Evolutionary conservation across 305 asterid genomes (phyloP), one percentile per base, ranked within the genome.

Genomic region (Plantago lanceolata): DNA sequence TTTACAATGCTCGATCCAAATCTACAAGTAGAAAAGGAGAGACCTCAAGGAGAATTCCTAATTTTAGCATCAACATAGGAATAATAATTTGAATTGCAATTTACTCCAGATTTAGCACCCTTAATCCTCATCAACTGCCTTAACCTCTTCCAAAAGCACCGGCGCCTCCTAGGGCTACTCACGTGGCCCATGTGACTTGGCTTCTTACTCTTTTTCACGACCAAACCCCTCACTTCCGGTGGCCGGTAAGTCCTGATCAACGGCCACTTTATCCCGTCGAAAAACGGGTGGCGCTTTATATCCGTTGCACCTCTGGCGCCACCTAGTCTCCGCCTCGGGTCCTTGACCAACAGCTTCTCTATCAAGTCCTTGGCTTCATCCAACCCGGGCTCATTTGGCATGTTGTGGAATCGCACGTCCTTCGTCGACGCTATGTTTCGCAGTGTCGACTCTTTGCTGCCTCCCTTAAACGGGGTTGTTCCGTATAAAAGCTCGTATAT

Each of bases 241-340:
- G 94, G 84, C 74, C 86, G 79, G 82, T 73, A 85, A 20, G 84
- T 80, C 48, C 97, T 79, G 45, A 93, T 84, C 73, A 93, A 72
- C 78, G 97, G 94, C 97, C 97, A 93, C 76, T 90, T 93, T 24
- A 93, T 68, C 5, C 90, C 99, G 68, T 82, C 63, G 19, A 93
- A 93, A 40, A 93, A 93, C 5, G 96, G 96, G 82, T 93, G 99
- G 0, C 94, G 85, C 70, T 93, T 93, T 48, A 93, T 83, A 53
- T 90, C 99, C 59, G 97, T 87, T 13, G 99, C 97, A 21, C 99
- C 99, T 72, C 76, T 73, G 16, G 77, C 66, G 78, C 90, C 78
- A 21, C 99, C 99, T 28, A 90, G 82, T 77, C 99, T 63, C 73
- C 74, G 70, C 76, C 89, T 51, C 0, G 97, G 94, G 50, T 93